phyloP scores from a whole-genome alignment of 805 yeast species.

The Wickerhamomyces tratensis region DNA sequence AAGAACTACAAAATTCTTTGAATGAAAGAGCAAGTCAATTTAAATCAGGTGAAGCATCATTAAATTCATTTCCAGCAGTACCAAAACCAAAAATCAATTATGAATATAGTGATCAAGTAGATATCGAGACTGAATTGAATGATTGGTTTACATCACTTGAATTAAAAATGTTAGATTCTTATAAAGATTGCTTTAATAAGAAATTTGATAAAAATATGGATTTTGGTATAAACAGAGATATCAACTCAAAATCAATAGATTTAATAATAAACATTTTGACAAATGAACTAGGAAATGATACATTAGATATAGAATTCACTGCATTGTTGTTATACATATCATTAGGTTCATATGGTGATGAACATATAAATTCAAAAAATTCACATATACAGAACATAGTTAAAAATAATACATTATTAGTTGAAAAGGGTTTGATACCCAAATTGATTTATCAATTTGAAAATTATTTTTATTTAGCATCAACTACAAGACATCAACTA shows the following conservation, averaged over 20 bases:
- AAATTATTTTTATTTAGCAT: not conserved
- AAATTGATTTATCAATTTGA: not conserved
- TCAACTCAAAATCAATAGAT: no score
- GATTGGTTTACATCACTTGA: slow-evolving; percentile 36
- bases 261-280: slow-evolving; percentile 7
- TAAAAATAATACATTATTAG: slow-evolving; percentile 10
- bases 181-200: not conserved
- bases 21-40: slow-evolving; percentile 27
- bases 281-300: slow-evolving; percentile 4
- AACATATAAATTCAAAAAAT: slow-evolving; percentile 1
- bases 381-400: slow-evolving; percentile 12
- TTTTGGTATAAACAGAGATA: slow-evolving; percentile 3
- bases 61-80: slow-evolving; percentile 16
- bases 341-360: slow-evolving; percentile 15
- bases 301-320: not conserved
- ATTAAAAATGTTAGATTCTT: slow-evolving; percentile 2
- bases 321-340: slow-evolving; percentile 13
- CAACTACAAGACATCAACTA: slow-evolving; percentile 6
- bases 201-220: no score
- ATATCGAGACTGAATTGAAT: slow-evolving; percentile 30
- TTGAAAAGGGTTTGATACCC: slow-evolving; percentile 5
- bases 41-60: slow-evolving; percentile 4
- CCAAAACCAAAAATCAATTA: slow-evolving; percentile 36
- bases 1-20: slow-evolving; percentile 21
- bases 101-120: slow-evolving; percentile 26